A percentile compares a stretch with the other conserved stretches of the same genome.
Conservation (phyloP, 495 filamentous ascomycete genomes). For the Xylaria intraflava region DNA sequence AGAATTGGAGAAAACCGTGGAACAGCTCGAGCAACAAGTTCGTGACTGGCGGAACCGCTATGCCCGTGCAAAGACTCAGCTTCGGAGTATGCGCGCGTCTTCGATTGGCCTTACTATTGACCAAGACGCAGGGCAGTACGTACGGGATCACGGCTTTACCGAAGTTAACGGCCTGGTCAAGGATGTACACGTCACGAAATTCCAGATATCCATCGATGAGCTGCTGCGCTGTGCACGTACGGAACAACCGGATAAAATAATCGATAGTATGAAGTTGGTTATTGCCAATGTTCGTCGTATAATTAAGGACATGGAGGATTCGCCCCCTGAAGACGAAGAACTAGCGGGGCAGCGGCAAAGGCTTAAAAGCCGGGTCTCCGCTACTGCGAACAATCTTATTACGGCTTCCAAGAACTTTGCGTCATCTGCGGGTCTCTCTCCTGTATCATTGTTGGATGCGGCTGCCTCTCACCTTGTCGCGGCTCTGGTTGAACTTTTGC, state of each 20-base stretch:
- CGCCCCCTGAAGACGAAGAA: slow-evolving; percentile 42
- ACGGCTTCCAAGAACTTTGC: slow-evolving; percentile 90
- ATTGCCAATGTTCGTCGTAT: slow-evolving; percentile 73
- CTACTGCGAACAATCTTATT: slow-evolving; percentile 91
- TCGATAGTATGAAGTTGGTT: slow-evolving; percentile 75
- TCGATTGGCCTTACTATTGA: slow-evolving; percentile 66
- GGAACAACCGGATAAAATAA: slow-evolving; percentile 62
- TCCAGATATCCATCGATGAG: slow-evolving; percentile 92
- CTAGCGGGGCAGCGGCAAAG: slow-evolving; percentile 51
- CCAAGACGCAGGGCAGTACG: slow-evolving; percentile 54
- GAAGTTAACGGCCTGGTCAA: slow-evolving; percentile 70
- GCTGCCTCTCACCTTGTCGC: slow-evolving; percentile 88
- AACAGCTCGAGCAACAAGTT: slow-evolving; percentile 70
- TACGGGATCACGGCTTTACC: slow-evolving; percentile 64
- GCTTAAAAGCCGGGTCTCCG: slow-evolving; percentile 71
- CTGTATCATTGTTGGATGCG: slow-evolving; percentile 89
- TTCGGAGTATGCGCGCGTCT: slow-evolving; percentile 72
- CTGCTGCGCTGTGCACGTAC: slow-evolving; percentile 70
- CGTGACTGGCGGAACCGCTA: slow-evolving; percentile 87
- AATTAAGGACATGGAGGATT: slow-evolving; percentile 66
- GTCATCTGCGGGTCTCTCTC: slow-evolving; percentile 72
- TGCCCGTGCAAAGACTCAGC: slow-evolving; percentile 76
- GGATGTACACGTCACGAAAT: slow-evolving; percentile 88
- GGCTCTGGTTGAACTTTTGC: slow-evolving; percentile 76
- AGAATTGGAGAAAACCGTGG: slow-evolving; percentile 62